Evolutionary conservation across 2,329 filamentous ascomycete species (phyloP), one percentile per base, ranked within the genome.

Genomic region (Pseudogymnoascus sp.): DNA sequence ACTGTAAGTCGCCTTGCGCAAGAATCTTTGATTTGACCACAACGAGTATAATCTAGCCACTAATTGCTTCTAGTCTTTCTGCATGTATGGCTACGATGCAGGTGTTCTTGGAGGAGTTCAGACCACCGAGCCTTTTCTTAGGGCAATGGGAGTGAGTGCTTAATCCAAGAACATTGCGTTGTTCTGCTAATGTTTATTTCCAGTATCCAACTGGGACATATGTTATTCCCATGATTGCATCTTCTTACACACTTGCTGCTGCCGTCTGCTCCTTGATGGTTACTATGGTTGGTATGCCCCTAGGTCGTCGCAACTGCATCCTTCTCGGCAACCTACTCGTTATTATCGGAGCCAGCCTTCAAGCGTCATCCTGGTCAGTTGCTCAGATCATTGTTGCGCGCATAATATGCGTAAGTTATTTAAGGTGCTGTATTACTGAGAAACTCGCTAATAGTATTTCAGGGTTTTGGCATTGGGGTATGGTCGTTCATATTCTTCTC

Each of bases 331-430:
- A 70, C 65, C 49, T 65, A 5, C 62, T 70, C n/a, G 70, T 71
- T 58, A 65, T 65, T 38, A 64, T 72, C 52, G 72, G 71, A n/a
- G 69, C 68, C 3, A 59, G 66, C 11, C 64, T 73, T 7, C 71
- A 73, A 65, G 68, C 70, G 2, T 64, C 70, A 0, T 66, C 71
- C 0, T 72, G 67, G 55, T 69, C 67, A 4, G 68, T 72, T 23
- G 64, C 67, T 6, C 72, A 72, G 35, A 71, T 73, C 8, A 69
- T 72, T 52, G 68, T 69, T 14, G 69, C 67, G 3, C 64, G 71
- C 23, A 69, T 72, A 14, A 63, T 72, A 58, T 52, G 60, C 22
- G 36, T 22, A 35, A 9, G 16, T 19, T 19, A 9, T 19, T 30
- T n/a, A 3, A 2, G 8, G 9, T 49, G 23, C 38, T 14, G n/a